Evolutionary conservation across 192 early-diverging fungal species (phyloP).

Genomic region (Backusella psychrophila): DNA sequence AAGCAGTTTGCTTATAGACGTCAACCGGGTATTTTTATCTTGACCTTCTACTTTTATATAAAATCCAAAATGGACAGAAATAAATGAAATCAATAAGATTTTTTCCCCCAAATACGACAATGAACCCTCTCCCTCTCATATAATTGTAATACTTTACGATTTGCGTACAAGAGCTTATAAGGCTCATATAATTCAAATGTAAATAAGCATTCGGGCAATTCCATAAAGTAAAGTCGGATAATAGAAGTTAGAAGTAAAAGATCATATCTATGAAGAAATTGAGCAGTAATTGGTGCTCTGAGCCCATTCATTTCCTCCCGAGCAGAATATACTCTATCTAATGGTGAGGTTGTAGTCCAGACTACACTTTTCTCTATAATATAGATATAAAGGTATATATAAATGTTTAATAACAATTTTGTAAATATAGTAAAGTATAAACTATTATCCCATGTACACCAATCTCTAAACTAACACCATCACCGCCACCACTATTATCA

Average conservation of each 20-base stretch:
- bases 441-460: neutral
- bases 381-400: neutral
- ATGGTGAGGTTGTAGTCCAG: constrained; percentile 59
- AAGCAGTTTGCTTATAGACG: constrained; percentile 47
- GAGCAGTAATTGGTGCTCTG: constrained; percentile 47
- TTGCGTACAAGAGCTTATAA: constrained; percentile 63
- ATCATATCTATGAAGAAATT: constrained; percentile 57
- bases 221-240: constrained; percentile 67
- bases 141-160: constrained; percentile 36
- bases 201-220: constrained; percentile 67
- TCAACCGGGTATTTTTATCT: constrained; percentile 34
- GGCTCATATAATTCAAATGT: constrained; percentile 74
- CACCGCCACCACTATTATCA: neutral
- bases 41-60: constrained; percentile 15
- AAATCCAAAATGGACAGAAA: neutral
- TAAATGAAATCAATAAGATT: neutral
- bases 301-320: constrained; percentile 63
- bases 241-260: constrained; percentile 56
- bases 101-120: neutral
- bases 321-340: constrained; percentile 59
- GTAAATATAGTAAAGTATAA: constrained; percentile 2
- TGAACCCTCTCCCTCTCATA: neutral
- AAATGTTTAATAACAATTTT: neutral
- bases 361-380: constrained; percentile 49
- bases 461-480: neutral